Evolutionary conservation across 2,329 filamentous ascomycete species (phyloP).

Genomic region (Talaromyces sp.): DNA sequence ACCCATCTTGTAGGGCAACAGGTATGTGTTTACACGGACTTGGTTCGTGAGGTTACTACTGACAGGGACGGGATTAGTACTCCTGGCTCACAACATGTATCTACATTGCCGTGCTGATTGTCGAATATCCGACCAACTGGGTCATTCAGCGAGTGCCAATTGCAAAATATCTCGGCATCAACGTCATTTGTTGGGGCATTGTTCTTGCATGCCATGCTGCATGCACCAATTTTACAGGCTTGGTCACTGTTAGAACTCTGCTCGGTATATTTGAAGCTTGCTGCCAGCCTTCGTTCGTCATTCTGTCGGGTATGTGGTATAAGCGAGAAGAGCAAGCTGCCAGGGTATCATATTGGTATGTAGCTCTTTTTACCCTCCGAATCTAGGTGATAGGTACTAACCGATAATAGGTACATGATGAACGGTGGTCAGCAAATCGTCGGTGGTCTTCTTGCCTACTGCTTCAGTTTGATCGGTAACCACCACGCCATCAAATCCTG

Average conservation of each 20-base stretch:
- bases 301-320: conserved; percentile 70
- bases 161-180: conserved; percentile 63
- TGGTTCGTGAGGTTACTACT: neutral
- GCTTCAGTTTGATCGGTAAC: conserved; percentile 49
- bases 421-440: conserved; percentile 71
- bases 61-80: conserved; percentile 46
- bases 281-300: conserved; percentile 65
- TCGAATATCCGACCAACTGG: conserved; percentile 70
- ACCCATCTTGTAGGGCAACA: conserved; percentile 38
- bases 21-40: neutral
- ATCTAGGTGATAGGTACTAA: neutral
- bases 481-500: conserved; percentile 59
- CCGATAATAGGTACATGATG: conserved; percentile 64
- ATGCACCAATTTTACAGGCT: conserved; percentile 57
- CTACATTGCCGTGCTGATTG: conserved; percentile 67
- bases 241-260: conserved; percentile 61
- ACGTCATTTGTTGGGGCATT: conserved; percentile 63
- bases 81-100: conserved; percentile 72
- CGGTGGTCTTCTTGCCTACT: conserved; percentile 64
- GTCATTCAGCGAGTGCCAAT: conserved; percentile 63
- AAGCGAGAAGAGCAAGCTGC: conserved; percentile 64
- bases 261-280: conserved; percentile 70
- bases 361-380: neutral
- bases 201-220: conserved; percentile 61
- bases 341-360: conserved; percentile 65